Base-by-base conservation (phyloP, 495 filamentous ascomycete species). In the Penicillium egyptiacum region DNA sequence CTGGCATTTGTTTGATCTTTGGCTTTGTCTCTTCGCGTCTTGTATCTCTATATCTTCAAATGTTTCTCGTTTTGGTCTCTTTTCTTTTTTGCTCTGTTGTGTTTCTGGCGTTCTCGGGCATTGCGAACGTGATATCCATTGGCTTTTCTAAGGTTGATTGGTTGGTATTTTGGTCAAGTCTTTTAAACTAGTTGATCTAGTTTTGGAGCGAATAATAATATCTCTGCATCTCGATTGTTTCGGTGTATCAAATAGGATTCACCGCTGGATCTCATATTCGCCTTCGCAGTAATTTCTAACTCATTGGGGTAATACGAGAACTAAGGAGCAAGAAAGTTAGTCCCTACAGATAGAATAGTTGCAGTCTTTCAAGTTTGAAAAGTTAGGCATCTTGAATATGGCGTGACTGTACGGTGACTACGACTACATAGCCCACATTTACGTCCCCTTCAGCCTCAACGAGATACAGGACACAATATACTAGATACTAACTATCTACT, bases 101-200 rank as follows among this genome's bases (percentile, higher is more conserved):
- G 42, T 28, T 52, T 45, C 22, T 53, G 66, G 59, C 50, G 60
- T 63, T 59, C 22, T 58, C 48, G 51, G 58, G 66, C 58, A 69
- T 64, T 64, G 66, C 65, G 65, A 64, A 56, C 58, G 62, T 69
- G 66, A 67, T 69, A 69, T 69, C 66, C 66, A 66, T 60, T 58
- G 51, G 54, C 49, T 57, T 64, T 60, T 41, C 49, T 55, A 59
- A 43, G 26, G 50, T 55, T 54, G 30, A 53, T 55, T 49, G 42
- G 42, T 59, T 35, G 25, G 40, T 20, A 42, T 26, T 35, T 53
- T 17, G 47, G 4, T 16, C 1, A 44, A 14, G 16, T 51, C 28
- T 26, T 33, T 19, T 49, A 45, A 22, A 22, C 48, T 59, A 53
- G 50, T 49, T 50, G 43, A 59, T 35, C 35, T 55, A 50, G 57